Base-by-base conservation (phyloP, 2,329 filamentous ascomycete genomes). In the Verticillium klebahnii region DNA sequence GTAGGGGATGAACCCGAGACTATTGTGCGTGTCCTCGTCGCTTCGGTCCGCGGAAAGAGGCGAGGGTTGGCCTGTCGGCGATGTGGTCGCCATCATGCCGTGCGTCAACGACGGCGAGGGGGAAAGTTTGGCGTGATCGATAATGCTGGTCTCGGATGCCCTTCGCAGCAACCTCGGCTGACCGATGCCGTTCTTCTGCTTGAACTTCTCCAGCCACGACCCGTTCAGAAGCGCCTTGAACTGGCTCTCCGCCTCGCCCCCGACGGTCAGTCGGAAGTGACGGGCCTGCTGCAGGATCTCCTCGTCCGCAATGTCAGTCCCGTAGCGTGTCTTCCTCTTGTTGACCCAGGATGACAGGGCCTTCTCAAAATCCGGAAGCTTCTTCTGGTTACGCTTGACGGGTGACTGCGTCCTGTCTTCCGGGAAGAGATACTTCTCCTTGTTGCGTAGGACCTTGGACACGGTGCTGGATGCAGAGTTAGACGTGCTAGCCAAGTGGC, bases 401-500 rank as follows among this genome's bases (percentile, higher is more conserved):
- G 92, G 91, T 55, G 93, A 94, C 68, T 84, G 86, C 72, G 82
- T 92, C 67, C 88, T 90, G 74, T 92, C 93, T 70, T 91, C 91
- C 14, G 64, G 59, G 60, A 87, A 87, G 17, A 98, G 84, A 75
- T 96, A 98, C 74, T 96, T 95, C 66, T 99, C 95, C 78, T 94
- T 96, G 71, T 97, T 89, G 60, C 94, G 89, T 66, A 99, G 77
- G 61, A 98, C 95, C 74, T 99, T 99, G 60, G 95, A 99, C n/a
- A 99, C 95, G 57, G 95, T 99, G 79, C 95, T 99, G 74, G 60
- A 61, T 70, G 70, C 62, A 52, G 63, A 68, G 60, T 36, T n/a
- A 56, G 54, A 56, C 54, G 25, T 15, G 54, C 29, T 56, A 19
- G 25, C 54, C 54, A 31, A 17, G 54, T 9, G 14, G 29, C 17